Evolutionary conservation across 768 basidiomycete genomes (phyloP).

Genomic region (Lactarius hatsudake): DNA sequence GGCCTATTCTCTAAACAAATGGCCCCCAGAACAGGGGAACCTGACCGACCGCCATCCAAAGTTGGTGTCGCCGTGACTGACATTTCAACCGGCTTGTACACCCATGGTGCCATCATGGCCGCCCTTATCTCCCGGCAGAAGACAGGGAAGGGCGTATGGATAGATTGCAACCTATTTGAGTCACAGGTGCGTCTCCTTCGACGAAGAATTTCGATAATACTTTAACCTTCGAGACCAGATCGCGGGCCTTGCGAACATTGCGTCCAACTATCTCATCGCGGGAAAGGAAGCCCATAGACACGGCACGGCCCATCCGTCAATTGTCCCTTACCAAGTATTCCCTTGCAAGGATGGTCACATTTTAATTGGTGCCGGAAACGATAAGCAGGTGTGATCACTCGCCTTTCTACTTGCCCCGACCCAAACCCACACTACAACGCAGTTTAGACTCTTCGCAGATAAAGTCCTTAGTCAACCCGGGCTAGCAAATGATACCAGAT

Average conservation of each 20-base stretch:
- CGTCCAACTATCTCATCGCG: conserved; percentile 88
- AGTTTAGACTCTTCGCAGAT: conserved; percentile 71
- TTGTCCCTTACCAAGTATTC: conserved; percentile 92
- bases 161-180: conserved; percentile 92
- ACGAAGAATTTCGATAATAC: background rate
- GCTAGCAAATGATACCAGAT: conserved; percentile 59
- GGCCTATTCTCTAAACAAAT: conserved; percentile 22
- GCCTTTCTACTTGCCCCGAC: background rate
- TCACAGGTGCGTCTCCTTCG: conserved; percentile 57
- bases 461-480: conserved; percentile 60
- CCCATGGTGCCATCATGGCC: conserved; percentile 91
- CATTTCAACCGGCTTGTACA: conserved; percentile 83
- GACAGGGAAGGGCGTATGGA: conserved; percentile 86
- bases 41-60: conserved; percentile 81
- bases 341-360: conserved; percentile 83
- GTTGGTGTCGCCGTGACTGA: conserved; percentile 96
- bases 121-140: conserved; percentile 76
- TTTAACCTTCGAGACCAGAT: conserved; percentile 47
- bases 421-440: conserved; percentile 8
- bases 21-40: conserved; percentile 73
- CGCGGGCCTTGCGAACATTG: conserved; percentile 88
- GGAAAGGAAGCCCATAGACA: conserved; percentile 78
- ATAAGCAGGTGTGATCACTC: conserved; percentile 61
- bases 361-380: conserved; percentile 93
- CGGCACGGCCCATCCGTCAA: conserved; percentile 92